Evolutionary conservation across 176 grass and related monocot species (phyloP).

Genomic region (Oryza longistaminata): DNA sequence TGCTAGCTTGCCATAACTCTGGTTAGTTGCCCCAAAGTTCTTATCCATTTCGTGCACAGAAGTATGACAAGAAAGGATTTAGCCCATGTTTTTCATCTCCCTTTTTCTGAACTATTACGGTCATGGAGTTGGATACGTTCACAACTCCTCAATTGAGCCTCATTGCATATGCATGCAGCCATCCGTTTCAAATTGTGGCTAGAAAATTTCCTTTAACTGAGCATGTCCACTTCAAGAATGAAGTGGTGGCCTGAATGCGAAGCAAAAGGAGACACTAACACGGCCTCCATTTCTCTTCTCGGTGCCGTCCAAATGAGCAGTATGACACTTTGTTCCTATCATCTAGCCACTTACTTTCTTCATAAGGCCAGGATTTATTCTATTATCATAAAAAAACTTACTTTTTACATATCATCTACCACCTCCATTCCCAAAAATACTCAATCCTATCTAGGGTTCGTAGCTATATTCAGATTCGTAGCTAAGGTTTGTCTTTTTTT

Average conservation of each 20-base stretch:
- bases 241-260: not conserved
- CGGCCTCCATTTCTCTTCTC: not conserved
- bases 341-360: not conserved
- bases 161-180: not conserved
- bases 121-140: not conserved
- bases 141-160: not conserved
- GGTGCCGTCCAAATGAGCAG: not conserved
- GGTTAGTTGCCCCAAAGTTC: not conserved
- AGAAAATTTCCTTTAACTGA: not conserved
- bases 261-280: not conserved
- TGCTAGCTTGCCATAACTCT: not conserved
- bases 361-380: no score
- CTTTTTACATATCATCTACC: no score
- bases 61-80: not conserved
- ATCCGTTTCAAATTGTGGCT: not conserved
- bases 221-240: not conserved
- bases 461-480: no score
- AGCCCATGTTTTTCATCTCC: not conserved
- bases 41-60: not conserved
- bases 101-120: not conserved
- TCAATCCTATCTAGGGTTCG: no score
- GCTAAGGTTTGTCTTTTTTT: no score
- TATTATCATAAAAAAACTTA: not conserved
- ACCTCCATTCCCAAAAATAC: no score
- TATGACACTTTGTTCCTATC: not conserved